Base-by-base conservation (phyloP, 192 early-diverging fungal species). In the Chytriomyces confervae region DNA sequence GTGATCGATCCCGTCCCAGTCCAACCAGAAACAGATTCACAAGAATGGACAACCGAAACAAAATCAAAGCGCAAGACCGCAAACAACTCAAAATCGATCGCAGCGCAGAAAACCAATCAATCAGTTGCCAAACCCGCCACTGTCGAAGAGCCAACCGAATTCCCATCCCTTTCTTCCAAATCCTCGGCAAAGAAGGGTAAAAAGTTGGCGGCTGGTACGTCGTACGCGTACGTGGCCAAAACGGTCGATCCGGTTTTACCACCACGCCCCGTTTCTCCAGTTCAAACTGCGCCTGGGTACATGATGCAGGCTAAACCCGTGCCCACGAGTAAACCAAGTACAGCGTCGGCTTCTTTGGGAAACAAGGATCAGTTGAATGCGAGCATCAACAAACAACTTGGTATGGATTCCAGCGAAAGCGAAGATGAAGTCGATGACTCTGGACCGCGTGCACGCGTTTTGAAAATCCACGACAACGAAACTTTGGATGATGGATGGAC, bases 211-310 rank as follows among this genome's bases (percentile, higher is more conserved):
- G 5, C 27, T 7, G 23, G 24, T 4, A 68, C 72, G 2, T 74
- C 72, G 8, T 74, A 44, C n/a, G 72, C 72, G 5, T 60, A 18
- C 27, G 72, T 74, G 9, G 72, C 72, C 8, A 20, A 27, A 62
- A 13, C 69, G 1, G 69, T 20, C 53, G 53, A 13, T 57, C 53
- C 53, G 53, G 53, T n/a, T 2, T 13, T 20, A n/a, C 53, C 53
- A 2, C 53, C 53, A n/a, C 53, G 20, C 13, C 53, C 20, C 53
- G 53, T 20, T 23, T 51, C 48, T 4, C 50, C 18, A 0, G 27
- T 9, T 9, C 50, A 71, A 71, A 27, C 9, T 7, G 51, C 50
- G 50, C 43, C 48, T 13, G 53, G 10, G 5, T 57, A 57, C 53
- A 57, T 57, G 66, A 13, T 44, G 47, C 8, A 6, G 43, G 44